Conservation (phyloP, 441 rosid genomes). For the Capsella rubella region DNA sequence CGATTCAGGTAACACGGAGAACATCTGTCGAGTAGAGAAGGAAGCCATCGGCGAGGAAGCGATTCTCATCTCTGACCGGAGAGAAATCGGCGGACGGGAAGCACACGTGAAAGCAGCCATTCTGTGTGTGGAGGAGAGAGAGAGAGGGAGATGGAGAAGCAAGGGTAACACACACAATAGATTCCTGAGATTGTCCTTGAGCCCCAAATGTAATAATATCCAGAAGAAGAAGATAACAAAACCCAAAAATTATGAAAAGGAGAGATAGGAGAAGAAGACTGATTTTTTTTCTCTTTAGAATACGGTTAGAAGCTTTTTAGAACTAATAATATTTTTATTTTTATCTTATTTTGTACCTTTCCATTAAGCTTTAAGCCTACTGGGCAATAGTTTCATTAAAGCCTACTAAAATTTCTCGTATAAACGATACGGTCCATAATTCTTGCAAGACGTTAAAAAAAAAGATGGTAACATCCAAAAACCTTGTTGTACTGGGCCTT, state of each 20-base stretch:
- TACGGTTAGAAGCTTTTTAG: too few relatives aligned
- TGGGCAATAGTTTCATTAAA: too few relatives aligned
- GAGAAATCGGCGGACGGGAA: constrained; percentile 40
- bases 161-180: constrained; percentile 6
- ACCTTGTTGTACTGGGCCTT: background rate
- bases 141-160: background rate
- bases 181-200: constrained; percentile 28
- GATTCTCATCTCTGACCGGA: constrained; percentile 43
- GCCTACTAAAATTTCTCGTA: too few relatives aligned
- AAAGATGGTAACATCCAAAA: too few relatives aligned
- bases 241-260: background rate
- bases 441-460: too few relatives aligned
- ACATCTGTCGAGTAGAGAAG: constrained; percentile 31
- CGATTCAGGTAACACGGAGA: constrained; percentile 50
- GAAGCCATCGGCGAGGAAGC: constrained; percentile 36
- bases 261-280: background rate
- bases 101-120: constrained; percentile 54
- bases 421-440: too few relatives aligned
- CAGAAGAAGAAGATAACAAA: constrained; percentile 4
- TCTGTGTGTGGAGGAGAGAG: background rate
- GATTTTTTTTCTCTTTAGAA: background rate
- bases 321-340: too few relatives aligned
- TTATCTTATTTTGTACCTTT: too few relatives aligned
- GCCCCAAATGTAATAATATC: constrained; percentile 29
- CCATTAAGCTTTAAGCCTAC: too few relatives aligned